These are phyloP conservation scores for Russula earlei DNA, from an alignment of 768 basidiomycete species.

Conservation along the genomic window DNA sequence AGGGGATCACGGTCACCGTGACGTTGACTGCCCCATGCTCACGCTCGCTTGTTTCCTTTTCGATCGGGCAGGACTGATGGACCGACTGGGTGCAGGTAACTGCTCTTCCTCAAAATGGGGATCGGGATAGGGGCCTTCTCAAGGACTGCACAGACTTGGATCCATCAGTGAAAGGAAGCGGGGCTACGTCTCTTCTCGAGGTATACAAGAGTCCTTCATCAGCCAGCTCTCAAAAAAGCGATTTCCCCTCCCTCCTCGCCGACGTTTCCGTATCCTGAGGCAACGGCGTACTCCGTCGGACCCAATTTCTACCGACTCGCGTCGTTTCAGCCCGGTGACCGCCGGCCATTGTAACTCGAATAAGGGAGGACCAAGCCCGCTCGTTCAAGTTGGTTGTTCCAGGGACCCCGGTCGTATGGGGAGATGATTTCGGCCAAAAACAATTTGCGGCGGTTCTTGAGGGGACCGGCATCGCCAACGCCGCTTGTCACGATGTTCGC, in stretches of 20 bases:
- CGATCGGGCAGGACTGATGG: slow-evolving; percentile 66
- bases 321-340: slow-evolving; percentile 37
- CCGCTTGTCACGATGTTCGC: too few species aligned
- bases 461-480: slow-evolving; percentile 38
- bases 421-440: slow-evolving; percentile 43
- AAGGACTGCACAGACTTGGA: slow-evolving; percentile 52
- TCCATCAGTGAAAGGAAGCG: slow-evolving; percentile 40
- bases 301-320: slow-evolving; percentile 45
- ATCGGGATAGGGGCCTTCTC: slow-evolving; percentile 50
- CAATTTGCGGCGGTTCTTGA: slow-evolving; percentile 35
- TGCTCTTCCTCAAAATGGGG: slow-evolving; percentile 52
- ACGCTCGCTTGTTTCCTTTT: slow-evolving; percentile 41
- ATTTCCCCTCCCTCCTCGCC: slow-evolving; percentile 41
- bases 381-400: not conserved
- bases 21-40: not conserved
- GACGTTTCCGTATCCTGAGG: slow-evolving; percentile 57
- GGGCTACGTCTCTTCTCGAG: not conserved
- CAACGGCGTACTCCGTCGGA: slow-evolving; percentile 49
- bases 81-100: slow-evolving; percentile 41
- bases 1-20: slow-evolving; percentile 5
- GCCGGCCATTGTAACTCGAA: too few species aligned
- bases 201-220: not conserved
- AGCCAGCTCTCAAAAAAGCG: slow-evolving; percentile 36
- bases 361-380: too few species aligned
- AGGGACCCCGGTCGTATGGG: slow-evolving; percentile 60